Evolutionary conservation across 805 yeast species (phyloP).

Genomic region (Saccharomycopsis sp.): DNA sequence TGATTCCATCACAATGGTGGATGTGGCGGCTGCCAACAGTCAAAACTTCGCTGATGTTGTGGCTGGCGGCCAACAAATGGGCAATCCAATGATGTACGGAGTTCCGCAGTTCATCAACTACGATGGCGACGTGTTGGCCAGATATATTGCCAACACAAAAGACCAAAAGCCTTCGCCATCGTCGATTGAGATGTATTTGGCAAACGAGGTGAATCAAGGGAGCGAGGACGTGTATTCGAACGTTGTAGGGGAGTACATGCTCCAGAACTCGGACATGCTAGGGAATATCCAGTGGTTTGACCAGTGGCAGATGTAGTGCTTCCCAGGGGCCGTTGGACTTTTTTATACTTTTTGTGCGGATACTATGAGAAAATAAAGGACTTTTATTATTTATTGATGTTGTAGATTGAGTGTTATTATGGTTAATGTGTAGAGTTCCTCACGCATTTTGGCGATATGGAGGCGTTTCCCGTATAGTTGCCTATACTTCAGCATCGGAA

Average conservation of each 20-base stretch:
- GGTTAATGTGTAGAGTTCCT: too few relatives aligned
- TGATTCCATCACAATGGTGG: neutral
- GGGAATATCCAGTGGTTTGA: conserved; percentile 50
- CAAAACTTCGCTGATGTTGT: neutral
- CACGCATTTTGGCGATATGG: too few relatives aligned
- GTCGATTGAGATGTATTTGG: neutral
- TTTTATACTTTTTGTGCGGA: neutral
- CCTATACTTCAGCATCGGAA: too few relatives aligned
- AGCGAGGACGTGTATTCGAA: neutral
- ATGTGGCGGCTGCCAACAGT: neutral
- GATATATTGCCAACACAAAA: neutral
- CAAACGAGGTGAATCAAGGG: neutral
- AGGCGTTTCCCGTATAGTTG: too few relatives aligned
- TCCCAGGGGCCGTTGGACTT: conserved; percentile 23
- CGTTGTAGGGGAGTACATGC: neutral
- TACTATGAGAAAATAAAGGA: too few relatives aligned
- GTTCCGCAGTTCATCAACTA: neutral
- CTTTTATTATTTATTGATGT: too few relatives aligned
- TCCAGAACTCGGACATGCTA: conserved; percentile 25
- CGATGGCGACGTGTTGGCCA: neutral
- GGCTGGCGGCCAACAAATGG: neutral
- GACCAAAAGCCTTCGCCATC: neutral
- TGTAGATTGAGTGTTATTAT: too few relatives aligned
- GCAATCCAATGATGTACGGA: neutral
- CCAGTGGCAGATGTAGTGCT: too few relatives aligned